Evolutionary conservation across 176 grass and related monocot species (phyloP).

Genomic region (Hordeum vulgare): MorexV3_pseudomolecules_assembly NC_058520.1:506539402-506539901

Average conservation of each 20-base stretch:
- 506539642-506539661: not conserved
- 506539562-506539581: not conserved
- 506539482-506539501: slow-evolving; percentile 88
- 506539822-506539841: not conserved
- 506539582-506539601: not conserved
- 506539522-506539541: not conserved
- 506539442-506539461: slow-evolving; percentile 91
- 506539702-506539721: not conserved
- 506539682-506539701: not conserved
- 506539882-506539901: not conserved
- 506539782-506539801: not conserved
- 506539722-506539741: not conserved
- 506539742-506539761: not conserved
- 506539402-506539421: slow-evolving; percentile 89
- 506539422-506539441: slow-evolving; percentile 87
- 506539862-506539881: not conserved
- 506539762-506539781: not conserved
- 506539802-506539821: not conserved
- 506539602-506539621: not conserved
- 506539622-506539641: not conserved
- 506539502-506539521: slow-evolving; percentile 1
- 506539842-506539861: not conserved
- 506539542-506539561: not conserved
- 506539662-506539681: not conserved
- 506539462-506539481: slow-evolving; percentile 94